Conservation (phyloP, 495 filamentous ascomycete genomes). For the Neurospora sp. region DNA sequence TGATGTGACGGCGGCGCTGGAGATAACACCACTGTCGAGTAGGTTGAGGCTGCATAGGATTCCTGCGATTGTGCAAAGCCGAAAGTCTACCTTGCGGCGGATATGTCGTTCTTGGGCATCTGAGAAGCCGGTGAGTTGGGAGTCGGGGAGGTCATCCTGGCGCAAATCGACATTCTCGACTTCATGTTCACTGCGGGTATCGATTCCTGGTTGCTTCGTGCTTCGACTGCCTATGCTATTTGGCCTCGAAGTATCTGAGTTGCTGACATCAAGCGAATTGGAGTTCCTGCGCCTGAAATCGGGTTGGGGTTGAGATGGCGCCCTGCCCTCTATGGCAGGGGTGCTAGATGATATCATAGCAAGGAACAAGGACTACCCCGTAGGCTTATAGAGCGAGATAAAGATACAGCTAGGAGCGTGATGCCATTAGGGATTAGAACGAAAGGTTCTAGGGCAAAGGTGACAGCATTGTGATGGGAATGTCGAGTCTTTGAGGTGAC, state of each 20-base stretch:
- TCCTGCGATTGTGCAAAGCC: constrained; percentile 67
- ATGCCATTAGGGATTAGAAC: neutral
- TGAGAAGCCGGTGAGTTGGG: neutral
- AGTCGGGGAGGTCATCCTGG: neutral
- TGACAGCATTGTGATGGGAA: neutral
- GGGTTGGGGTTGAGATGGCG: neutral
- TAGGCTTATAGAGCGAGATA: neutral
- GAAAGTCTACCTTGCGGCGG: constrained; percentile 56
- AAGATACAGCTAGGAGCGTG: neutral
- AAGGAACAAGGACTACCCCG: neutral
- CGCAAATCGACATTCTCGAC: neutral
- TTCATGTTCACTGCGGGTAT: neutral
- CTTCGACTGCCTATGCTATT: neutral
- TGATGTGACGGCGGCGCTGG: constrained; percentile 63
- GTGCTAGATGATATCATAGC: neutral
- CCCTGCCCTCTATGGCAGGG: neutral
- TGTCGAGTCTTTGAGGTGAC: neutral
- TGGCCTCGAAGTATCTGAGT: neutral
- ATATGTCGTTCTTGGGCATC: constrained; percentile 26
- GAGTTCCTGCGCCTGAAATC: neutral
- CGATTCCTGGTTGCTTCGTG: neutral
- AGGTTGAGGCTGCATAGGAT: constrained; percentile 64
- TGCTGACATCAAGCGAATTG: neutral
- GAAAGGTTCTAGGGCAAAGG: neutral
- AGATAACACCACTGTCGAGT: constrained; percentile 68